Evolutionary conservation across 2,329 filamentous ascomycete species (phyloP).

Genomic region (Coniochaeta sp.): DNA sequence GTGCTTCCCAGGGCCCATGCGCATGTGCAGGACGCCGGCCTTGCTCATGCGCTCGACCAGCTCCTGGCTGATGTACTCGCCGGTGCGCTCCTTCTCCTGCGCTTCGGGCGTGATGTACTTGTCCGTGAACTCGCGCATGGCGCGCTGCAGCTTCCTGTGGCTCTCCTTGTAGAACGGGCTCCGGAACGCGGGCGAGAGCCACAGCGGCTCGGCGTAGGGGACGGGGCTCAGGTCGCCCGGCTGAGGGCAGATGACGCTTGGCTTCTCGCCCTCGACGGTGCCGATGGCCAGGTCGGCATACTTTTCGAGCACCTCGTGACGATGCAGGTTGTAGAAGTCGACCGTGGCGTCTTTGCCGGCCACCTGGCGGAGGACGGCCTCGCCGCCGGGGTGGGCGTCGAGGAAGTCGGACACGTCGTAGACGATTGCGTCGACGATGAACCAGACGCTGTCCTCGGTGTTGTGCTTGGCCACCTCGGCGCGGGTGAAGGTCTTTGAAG

Average conservation of each 20-base stretch:
- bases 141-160: constrained; percentile 61
- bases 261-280: constrained; percentile 65
- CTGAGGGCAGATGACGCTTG: constrained; percentile 62
- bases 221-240: constrained; percentile 68
- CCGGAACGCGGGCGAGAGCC: constrained; percentile 71
- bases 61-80: constrained; percentile 62
- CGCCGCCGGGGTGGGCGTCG: constrained; percentile 78
- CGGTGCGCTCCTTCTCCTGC: constrained; percentile 66
- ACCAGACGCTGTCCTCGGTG: constrained; percentile 69
- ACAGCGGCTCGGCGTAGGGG: constrained; percentile 79
- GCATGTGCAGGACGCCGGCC: constrained; percentile 70
- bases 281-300: constrained; percentile 71
- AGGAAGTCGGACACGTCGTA: constrained; percentile 83
- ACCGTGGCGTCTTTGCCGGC: constrained; percentile 75
- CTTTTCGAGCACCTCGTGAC: constrained; percentile 80
- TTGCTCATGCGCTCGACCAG: constrained; percentile 75
- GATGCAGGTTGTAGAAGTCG: constrained; percentile 87
- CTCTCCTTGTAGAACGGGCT: constrained; percentile 75
- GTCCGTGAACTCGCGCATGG: constrained; percentile 67
- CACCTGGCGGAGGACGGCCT: constrained; percentile 71
- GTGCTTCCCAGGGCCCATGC: constrained; percentile 76
- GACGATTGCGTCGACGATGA: constrained; percentile 79
- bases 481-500: constrained; percentile 46
- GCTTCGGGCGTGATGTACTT: constrained; percentile 66
- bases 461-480: constrained; percentile 70